A percentile compares a stretch with the other conserved stretches of the same genome.
These are phyloP conservation scores for Penicillium sp. DNA, from an alignment of 2,329 filamentous ascomycete species.

Conservation along the genomic window DNA sequence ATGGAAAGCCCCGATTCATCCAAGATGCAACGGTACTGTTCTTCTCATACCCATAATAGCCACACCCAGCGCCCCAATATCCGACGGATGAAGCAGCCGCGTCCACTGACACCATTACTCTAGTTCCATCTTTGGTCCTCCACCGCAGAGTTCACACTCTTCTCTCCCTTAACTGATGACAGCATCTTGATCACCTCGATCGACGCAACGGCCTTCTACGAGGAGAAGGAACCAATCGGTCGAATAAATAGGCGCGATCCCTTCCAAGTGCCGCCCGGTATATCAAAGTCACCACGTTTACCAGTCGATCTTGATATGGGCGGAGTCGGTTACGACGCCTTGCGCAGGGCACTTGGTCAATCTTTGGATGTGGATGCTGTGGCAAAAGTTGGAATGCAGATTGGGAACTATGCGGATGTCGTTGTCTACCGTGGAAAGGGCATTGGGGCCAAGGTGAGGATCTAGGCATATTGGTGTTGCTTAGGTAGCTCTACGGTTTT, in stretches of 20 bases:
- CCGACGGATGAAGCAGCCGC: no score
- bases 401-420: constrained; percentile 70
- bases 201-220: constrained; percentile 81
- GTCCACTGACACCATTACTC: constrained; percentile 13
- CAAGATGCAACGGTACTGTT: constrained; percentile 64
- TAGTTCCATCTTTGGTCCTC: constrained; percentile 76
- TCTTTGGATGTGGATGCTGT: constrained; percentile 71
- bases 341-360: constrained; percentile 76
- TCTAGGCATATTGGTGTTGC: constrained; percentile 15
- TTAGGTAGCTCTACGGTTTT: no score
- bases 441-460: constrained; percentile 62
- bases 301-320: constrained; percentile 77
- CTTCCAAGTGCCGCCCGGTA: constrained; percentile 72
- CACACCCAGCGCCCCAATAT: no score
- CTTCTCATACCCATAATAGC: neutral
- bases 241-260: constrained; percentile 69
- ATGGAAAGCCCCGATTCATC: constrained; percentile 64
- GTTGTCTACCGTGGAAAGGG: constrained; percentile 68
- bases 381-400: constrained; percentile 68
- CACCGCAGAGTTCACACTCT: constrained; percentile 76
- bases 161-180: constrained; percentile 70
- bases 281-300: constrained; percentile 67
- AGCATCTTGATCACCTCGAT: constrained; percentile 74
- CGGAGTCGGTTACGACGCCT: constrained; percentile 75
- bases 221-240: constrained; percentile 72